These are phyloP conservation scores for Spathaspora sp. DNA, from an alignment of 805 yeast genomes.

Conservation along the genomic window DNA sequence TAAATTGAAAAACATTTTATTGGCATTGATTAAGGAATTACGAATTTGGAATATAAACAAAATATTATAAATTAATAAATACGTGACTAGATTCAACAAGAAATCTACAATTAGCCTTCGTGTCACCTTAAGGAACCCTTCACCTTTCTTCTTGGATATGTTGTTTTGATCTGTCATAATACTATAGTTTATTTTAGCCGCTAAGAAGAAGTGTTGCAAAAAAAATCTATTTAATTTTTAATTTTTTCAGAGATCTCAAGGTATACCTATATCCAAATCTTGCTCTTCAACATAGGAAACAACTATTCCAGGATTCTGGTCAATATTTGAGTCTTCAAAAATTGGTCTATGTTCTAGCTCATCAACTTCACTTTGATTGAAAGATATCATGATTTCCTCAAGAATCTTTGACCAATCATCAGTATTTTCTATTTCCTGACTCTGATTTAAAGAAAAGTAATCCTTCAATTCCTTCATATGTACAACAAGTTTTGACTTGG, in stretches of 20 bases:
- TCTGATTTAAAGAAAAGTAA: background rate
- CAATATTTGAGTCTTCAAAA: background rate
- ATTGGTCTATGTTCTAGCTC: conserved; percentile 1
- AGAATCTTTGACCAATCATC: background rate
- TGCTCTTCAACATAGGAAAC: conserved; percentile 2
- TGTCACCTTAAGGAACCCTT: background rate
- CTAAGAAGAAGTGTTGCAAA: background rate
- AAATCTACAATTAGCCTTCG: conserved; percentile 1
- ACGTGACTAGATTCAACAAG: conserved; percentile 4
- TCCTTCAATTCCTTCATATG: background rate
- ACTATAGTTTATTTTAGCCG: background rate
- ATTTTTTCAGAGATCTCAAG: background rate
- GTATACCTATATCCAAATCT: conserved; percentile 4
- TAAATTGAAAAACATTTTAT: background rate
- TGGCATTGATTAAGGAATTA: background rate
- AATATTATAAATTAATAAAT: conserved; percentile 2
- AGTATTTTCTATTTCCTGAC: no score
- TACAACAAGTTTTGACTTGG: background rate
- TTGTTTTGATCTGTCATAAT: background rate
- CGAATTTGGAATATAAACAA: conserved; percentile 5
- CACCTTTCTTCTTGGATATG: background rate
- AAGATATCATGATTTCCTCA: background rate
- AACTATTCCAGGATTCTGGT: conserved; percentile 4
- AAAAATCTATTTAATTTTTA: background rate
- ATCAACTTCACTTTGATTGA: background rate